phyloP scores from a whole-genome alignment of 2,329 filamentous ascomycete species.

The Fusarium xylarioides region DNA sequence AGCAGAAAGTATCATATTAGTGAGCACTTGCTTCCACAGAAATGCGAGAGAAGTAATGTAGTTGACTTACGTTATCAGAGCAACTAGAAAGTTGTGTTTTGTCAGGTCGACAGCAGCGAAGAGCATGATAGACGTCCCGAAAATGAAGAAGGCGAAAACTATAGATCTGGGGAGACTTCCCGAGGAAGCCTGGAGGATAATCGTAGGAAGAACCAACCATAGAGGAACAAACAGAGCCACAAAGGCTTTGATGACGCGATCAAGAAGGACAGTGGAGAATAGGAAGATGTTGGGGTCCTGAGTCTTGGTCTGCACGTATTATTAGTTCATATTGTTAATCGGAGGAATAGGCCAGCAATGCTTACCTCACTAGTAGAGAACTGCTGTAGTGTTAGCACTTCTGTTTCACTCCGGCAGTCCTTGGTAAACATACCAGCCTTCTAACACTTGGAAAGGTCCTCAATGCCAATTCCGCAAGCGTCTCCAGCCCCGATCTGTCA shows the following conservation, averaged over 20 bases:
- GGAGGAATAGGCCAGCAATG: neutral
- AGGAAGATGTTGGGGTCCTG: neutral
- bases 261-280: neutral
- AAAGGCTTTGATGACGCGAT: neutral
- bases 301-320: neutral
- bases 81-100: neutral
- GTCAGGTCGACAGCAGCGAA: neutral
- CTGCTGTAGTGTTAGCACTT: neutral
- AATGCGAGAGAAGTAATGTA: too few relatives aligned
- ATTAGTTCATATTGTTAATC: neutral
- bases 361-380: neutral
- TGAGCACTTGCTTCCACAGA: too few relatives aligned
- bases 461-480: neutral
- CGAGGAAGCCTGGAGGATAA: neutral
- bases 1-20: neutral
- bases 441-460: neutral
- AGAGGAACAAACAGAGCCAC: neutral
- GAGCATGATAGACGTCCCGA: neutral
- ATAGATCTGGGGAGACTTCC: neutral
- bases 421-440: neutral
- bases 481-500: neutral
- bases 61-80: neutral
- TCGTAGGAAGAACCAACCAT: neutral
- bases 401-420: accelerated
- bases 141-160: neutral